These are phyloP conservation scores for Dendrobium chrysotoxum DNA, from an alignment of 106 monocot species.

Conservation along the genomic window DNA sequence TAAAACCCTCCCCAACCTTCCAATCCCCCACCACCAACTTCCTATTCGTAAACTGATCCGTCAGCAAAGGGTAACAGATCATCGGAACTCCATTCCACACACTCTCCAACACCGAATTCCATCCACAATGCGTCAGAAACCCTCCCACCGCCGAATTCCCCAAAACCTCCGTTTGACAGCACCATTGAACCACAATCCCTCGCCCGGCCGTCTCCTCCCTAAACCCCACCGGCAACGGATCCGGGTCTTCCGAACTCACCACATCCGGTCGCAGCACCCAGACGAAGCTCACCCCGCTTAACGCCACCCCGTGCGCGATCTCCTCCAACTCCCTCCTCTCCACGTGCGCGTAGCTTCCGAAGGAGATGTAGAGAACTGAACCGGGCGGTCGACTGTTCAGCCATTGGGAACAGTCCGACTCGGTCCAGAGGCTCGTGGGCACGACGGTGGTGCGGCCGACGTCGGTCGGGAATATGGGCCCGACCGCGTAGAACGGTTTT, in stretches of 20 bases:
- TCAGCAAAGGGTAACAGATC: conserved; percentile 56
- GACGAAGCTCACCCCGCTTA: conserved; percentile 33
- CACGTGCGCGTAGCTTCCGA: conserved; percentile 76
- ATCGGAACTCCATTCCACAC: conserved; percentile 41
- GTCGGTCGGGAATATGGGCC: conserved; percentile 46
- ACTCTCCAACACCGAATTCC: conserved; percentile 78
- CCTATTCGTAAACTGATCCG: conserved; percentile 67
- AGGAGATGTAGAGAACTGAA: conserved; percentile 71
- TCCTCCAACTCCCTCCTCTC: conserved; percentile 36
- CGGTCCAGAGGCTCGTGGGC: conserved; percentile 62
- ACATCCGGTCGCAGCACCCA: conserved; percentile 58
- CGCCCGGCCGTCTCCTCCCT: conserved; percentile 16
- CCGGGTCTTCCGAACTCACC: conserved; percentile 44
- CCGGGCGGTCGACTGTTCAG: conserved; percentile 30
- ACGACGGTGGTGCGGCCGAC: conserved; percentile 20
- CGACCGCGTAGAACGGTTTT: conserved; percentile 64
- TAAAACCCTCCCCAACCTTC: conserved; percentile 27
- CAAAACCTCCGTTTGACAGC: conserved; percentile 55
- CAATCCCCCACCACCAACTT: conserved; percentile 52
- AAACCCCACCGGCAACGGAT: conserved; percentile 47
- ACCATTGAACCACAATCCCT: conserved; percentile 55
- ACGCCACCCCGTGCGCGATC: conserved; percentile 47
- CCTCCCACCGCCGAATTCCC: conserved; percentile 36
- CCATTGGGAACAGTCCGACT: conserved; percentile 68
- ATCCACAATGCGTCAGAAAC: conserved; percentile 74